Conservation (phyloP, 1,284 basidiomycete genomes). For the Coriolopsis trogii region DNA sequence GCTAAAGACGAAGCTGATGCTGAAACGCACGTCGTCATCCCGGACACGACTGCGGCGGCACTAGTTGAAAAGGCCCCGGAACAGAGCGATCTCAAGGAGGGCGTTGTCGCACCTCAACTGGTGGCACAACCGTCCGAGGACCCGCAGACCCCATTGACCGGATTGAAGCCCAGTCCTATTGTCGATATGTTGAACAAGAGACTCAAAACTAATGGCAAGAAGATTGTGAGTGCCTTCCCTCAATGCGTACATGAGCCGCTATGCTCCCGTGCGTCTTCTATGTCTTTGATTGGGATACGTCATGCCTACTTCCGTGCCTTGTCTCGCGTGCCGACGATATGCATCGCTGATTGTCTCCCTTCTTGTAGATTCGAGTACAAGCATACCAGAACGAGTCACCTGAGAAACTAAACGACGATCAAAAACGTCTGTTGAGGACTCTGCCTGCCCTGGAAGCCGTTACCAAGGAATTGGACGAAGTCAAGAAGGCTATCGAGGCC, state of each 20-base stretch:
- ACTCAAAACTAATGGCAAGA: constrained; percentile 76
- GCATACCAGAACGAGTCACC: constrained; percentile 66
- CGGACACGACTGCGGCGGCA: constrained; percentile 50
- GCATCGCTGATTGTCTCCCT: constrained; percentile 11
- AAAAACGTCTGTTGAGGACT: constrained; percentile 69
- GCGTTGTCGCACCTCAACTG: constrained; percentile 49
- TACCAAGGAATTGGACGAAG: constrained; percentile 79
- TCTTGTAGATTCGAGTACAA: constrained; percentile 67
- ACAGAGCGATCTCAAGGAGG: constrained; percentile 49
- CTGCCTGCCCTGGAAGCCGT: constrained; percentile 76
- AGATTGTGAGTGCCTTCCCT: constrained; percentile 64
- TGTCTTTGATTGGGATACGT: constrained; percentile 11
- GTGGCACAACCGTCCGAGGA: constrained; percentile 44
- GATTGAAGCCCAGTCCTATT: constrained; percentile 61
- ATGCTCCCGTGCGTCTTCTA: neutral
- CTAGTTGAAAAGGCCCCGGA: constrained; percentile 55
- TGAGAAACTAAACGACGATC: constrained; percentile 83
- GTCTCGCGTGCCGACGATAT: neutral
- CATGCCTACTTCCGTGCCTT: constrained; percentile 15
- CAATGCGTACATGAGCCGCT: neutral
- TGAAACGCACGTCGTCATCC: constrained; percentile 34
- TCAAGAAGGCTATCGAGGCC: constrained; percentile 84
- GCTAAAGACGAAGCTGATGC: constrained; percentile 27
- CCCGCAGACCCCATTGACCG: constrained; percentile 45
- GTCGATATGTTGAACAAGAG: constrained; percentile 80